A percentile compares a stretch with the other conserved stretches of the same genome.
phyloP scores from a whole-genome alignment of 768 basidiomycete species.

The Leccinum disarticulatum region DNA sequence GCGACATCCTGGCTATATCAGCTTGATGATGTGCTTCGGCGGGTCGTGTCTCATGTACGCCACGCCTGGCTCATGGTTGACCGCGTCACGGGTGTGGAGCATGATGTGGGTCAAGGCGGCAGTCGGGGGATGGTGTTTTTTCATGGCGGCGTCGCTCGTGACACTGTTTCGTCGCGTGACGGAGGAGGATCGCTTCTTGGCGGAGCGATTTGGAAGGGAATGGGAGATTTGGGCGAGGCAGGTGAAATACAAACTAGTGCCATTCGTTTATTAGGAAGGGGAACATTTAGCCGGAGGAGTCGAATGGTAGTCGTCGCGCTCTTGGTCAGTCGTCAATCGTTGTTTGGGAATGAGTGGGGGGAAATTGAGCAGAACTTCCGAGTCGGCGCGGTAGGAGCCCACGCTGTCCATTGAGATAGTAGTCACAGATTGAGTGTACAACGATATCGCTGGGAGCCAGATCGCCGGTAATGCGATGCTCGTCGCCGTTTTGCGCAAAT shows the following conservation, averaged over 20 bases:
- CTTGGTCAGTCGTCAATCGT: background rate
- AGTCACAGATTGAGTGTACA: background rate
- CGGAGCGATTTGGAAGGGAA: constrained; percentile 16
- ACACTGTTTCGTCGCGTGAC: constrained; percentile 16
- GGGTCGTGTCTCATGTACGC: background rate
- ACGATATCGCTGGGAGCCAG: background rate
- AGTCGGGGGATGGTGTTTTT: background rate
- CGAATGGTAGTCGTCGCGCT: background rate
- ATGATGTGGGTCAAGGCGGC: background rate
- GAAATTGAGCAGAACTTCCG: background rate
- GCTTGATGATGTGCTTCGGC: background rate
- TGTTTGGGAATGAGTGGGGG: background rate
- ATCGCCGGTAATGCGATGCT: background rate
- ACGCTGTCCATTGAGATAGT: background rate
- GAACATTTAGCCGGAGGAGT: background rate
- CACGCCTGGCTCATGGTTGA: constrained; percentile 4
- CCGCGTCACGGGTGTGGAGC: constrained; percentile 1
- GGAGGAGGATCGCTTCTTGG: constrained; percentile 23
- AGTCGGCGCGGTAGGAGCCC: background rate
- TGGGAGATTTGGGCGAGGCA: constrained; percentile 23
- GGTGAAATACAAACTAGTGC: constrained; percentile 12
- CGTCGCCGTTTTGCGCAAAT: background rate
- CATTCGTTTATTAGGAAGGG: constrained; percentile 4
- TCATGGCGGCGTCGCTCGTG: background rate
- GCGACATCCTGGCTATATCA: constrained; percentile 31